These are phyloP conservation scores for Tagetes patula DNA, from an alignment of 129 eudicot genomes.

Conservation along the genomic window DNA sequence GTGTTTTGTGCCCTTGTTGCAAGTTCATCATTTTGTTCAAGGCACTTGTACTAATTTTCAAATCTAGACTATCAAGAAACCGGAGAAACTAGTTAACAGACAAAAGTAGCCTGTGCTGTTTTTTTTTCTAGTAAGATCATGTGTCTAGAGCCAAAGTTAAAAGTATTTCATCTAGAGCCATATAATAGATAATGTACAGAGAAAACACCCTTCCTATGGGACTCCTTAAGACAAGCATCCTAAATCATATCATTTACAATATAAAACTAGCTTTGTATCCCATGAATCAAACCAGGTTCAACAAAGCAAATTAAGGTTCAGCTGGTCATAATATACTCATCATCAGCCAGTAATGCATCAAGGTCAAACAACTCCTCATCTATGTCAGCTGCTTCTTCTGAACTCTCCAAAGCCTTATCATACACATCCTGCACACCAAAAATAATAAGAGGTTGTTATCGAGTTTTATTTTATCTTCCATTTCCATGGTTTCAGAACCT, in stretches of 20 bases:
- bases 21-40: no score
- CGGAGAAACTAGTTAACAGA: background rate
- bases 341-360: slow-evolving; percentile 69
- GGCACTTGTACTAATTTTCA: no score
- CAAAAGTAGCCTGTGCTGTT: background rate
- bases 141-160: slow-evolving; percentile 19
- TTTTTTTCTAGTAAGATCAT: slow-evolving; percentile 12
- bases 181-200: slow-evolving; percentile 24
- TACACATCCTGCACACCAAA: slow-evolving; percentile 46
- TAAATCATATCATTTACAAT: slow-evolving; percentile 38
- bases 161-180: slow-evolving; percentile 22
- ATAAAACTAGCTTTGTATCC: slow-evolving; percentile 28
- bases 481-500: background rate
- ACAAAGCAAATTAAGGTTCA: slow-evolving; percentile 27
- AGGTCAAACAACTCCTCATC: slow-evolving; percentile 77
- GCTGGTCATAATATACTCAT: slow-evolving; percentile 54
- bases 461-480: no score
- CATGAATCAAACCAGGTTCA: slow-evolving; percentile 20
- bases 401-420: slow-evolving; percentile 47
- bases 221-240: slow-evolving; percentile 11
- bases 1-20: no score
- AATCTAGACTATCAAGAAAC: no score
- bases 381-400: slow-evolving; percentile 52
- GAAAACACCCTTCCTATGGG: slow-evolving; percentile 19
- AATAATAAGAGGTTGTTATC: no score